Evolutionary conservation across 2,329 filamentous ascomycete genomes (phyloP).

Genomic region (Talaromyces sp.): DNA sequence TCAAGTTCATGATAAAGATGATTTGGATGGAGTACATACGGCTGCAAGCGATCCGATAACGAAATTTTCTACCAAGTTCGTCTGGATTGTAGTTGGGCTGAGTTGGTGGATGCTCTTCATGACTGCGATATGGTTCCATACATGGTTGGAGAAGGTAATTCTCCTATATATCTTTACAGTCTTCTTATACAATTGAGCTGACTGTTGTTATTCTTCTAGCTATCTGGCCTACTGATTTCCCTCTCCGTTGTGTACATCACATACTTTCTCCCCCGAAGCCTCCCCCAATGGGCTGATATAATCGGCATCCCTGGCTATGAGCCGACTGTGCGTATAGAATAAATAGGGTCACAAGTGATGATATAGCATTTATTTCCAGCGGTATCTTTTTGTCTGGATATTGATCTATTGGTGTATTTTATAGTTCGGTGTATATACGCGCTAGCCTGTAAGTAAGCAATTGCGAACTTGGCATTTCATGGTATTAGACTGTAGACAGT

Average conservation of each 20-base stretch:
- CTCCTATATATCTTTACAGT: neutral
- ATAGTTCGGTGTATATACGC: neutral
- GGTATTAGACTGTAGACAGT: neutral
- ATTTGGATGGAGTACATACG: conserved; percentile 26
- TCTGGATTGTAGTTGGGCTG: conserved; percentile 61
- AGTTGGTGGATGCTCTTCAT: conserved; percentile 96
- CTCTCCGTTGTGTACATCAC: conserved; percentile 48
- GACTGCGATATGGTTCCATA: conserved; percentile 98
- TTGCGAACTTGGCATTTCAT: neutral
- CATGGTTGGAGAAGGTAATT: conserved; percentile 89
- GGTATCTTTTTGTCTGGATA: neutral
- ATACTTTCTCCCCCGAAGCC: conserved; percentile 49
- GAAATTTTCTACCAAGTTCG: conserved; percentile 52
- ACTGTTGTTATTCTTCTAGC: conserved; percentile 27
- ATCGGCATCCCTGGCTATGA: conserved; percentile 40
- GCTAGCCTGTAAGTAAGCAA: neutral
- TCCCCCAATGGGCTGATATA: conserved; percentile 43
- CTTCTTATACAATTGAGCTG: neutral
- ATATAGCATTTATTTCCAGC: neutral
- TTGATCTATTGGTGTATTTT: neutral
- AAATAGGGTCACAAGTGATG: neutral
- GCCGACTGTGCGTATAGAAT: conserved; percentile 25
- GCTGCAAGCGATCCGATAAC: conserved; percentile 41
- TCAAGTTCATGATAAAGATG: conserved; percentile 36
- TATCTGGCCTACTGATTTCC: conserved; percentile 50